Evolutionary conservation across 257 asterid genomes (phyloP).

Genomic region (Solanum sejunctum): DNA sequence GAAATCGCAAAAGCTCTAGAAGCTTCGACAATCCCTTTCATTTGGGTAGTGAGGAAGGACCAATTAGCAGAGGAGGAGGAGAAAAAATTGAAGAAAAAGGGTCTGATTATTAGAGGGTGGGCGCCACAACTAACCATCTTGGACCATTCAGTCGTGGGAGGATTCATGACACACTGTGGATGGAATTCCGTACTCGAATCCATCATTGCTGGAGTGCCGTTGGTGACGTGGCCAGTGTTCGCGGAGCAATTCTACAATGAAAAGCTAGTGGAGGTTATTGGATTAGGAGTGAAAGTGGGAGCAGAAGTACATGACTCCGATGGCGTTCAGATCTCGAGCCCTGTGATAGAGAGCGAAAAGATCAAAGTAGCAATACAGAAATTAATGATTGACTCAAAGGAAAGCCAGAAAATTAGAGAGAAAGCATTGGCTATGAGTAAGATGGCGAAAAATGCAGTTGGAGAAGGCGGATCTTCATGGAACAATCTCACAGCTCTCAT

Average conservation of each 20-base stretch:
- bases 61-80: not conserved
- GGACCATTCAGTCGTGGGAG: not conserved
- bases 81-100: not conserved
- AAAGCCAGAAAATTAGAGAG: not conserved
- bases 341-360: not conserved
- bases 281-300: not conserved
- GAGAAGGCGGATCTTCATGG: not conserved
- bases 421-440: not conserved
- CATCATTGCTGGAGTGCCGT: not conserved
- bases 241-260: not conserved
- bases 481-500: not conserved
- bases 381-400: not conserved
- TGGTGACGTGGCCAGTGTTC: not conserved
- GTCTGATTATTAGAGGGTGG: not conserved
- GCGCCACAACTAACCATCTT: not conserved
- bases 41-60: not conserved
- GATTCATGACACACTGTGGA: not conserved
- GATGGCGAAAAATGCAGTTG: not conserved
- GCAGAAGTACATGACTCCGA: not conserved
- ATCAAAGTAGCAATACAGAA: not conserved
- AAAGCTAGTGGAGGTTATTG: not conserved
- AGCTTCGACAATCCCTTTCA: not conserved
- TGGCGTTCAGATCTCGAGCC: not conserved
- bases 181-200: not conserved
- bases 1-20: not conserved